Percentiles rank a stretch among this genome's conserved stretches.
Conservation (phyloP, 176 grass and related monocot genomes). For the Hordeum marinum region DNA sequence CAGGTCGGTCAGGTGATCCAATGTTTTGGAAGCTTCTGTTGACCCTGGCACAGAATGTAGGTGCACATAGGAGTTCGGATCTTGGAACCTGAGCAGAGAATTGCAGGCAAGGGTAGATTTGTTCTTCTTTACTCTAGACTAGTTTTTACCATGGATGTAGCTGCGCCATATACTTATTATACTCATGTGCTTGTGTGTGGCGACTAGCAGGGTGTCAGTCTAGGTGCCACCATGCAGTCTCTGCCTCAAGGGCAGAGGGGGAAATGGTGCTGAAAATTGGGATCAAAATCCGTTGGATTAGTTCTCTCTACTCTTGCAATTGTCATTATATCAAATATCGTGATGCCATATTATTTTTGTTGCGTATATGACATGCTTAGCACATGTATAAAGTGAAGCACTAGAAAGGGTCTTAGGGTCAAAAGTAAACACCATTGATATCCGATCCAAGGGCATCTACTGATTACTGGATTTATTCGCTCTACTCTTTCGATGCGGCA, state of each 20-base stretch:
- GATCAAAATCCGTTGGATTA: neutral
- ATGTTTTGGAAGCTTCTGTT: constrained; percentile 21
- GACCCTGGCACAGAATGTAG: constrained; percentile 2
- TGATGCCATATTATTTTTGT: too few species aligned
- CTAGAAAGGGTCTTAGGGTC: neutral
- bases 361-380: too few species aligned
- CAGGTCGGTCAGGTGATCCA: constrained; percentile 6
- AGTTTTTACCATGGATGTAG: neutral
- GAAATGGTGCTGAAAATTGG: neutral
- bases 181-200: neutral
- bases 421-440: neutral
- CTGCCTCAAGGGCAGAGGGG: neutral
- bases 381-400: too few species aligned
- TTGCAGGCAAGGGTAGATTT: neutral
- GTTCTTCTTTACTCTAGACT: constrained; percentile 2
- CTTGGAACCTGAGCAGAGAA: constrained; percentile 18
- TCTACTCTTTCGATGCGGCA: neutral
- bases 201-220: too few species aligned
- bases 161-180: neutral
- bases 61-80: constrained; percentile 36
- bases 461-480: neutral
- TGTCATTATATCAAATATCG: neutral
- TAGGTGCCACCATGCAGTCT: neutral
- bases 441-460: neutral
- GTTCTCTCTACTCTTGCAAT: neutral